Conservation (phyloP, 495 filamentous ascomycete species). For the Talaromyces liani region DNA sequence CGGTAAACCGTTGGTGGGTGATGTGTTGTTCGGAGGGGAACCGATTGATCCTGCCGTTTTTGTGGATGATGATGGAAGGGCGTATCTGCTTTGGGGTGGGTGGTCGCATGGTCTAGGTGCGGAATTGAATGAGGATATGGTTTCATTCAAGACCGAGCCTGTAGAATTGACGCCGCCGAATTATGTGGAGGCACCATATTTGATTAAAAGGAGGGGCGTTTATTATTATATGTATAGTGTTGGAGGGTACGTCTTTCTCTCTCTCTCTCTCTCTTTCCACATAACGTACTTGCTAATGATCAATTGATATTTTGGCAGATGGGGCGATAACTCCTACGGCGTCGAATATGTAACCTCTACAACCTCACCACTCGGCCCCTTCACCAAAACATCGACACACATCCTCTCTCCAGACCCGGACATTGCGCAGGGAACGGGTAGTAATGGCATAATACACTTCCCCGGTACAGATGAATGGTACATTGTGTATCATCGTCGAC, state of each 20-base stretch:
- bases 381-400: conserved; percentile 22
- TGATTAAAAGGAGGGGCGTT: conserved; percentile 33
- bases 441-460: conserved; percentile 33
- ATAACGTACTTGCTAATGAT: too few relatives aligned
- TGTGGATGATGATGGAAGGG: conserved; percentile 32
- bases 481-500: conserved; percentile 41
- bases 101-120: conserved; percentile 36
- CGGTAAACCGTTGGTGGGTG: conserved; percentile 31
- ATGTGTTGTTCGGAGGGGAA: conserved; percentile 31
- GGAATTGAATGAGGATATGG: conserved; percentile 38
- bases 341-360: conserved; percentile 37
- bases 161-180: conserved; percentile 34
- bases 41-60: conserved; percentile 41
- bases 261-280: not conserved
- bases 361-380: conserved; percentile 35
- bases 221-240: conserved; percentile 45
- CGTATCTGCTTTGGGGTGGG: conserved; percentile 42
- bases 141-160: conserved; percentile 23
- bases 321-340: conserved; percentile 37
- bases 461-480: conserved; percentile 39
- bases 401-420: conserved; percentile 32
- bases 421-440: conserved; percentile 34
- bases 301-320: conserved; percentile 13
- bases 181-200: conserved; percentile 38
- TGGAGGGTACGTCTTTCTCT: conserved; percentile 22